Evolutionary conservation across 441 rosid genomes (phyloP), one percentile per base, ranked within the genome.

Genomic region (Adansonia madagascariensis): DNA sequence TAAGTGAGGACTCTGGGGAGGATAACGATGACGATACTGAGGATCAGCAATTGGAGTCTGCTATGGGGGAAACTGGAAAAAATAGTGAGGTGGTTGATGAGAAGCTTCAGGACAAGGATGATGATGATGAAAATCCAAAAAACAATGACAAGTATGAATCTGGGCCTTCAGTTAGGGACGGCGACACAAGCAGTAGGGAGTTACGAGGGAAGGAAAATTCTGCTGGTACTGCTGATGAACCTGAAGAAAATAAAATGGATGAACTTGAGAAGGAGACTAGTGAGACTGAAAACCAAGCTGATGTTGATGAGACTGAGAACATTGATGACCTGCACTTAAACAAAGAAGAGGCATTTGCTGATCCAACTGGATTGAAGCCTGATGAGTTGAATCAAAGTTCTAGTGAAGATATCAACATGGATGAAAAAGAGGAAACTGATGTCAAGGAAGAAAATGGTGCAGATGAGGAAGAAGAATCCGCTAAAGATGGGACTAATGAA

Each of bases 141-240:
- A 75, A 84, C 49, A 75, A 88, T 62, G 98, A 97, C 81, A 92
- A 88, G 83, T 86, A 87, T 82, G 98, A 97, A 84, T 85, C 96
- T 65, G 98, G 97, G 60, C 82, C 95, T 27, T 84, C 97, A 31
- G 89, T 93, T 67, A 81, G 12, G 64, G 94, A 93, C 50, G 87
- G 24, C 46, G 93, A 92, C 83, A 71, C 82, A 61, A 84, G 82
- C 78, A 80, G 79, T 75, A 88, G 90, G 82, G 98, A 97, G 88
- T 89, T 97, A 56, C 87, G 97, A 84, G 97, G 90, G 66, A 97
- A 89, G 91, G 97, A 93, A 78, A 95, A 94, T 68, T 83, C 78
- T 78, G 83, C 81, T 61, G 79, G 86, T 61, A 60, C 77, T 56
- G 71, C 75, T 61, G 88, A 84, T 73, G 91, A 91, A 75, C 71